These are phyloP conservation scores for Pichia inconspicua DNA, from an alignment of 1,139 yeast genomes.

Conservation along the genomic window DNA sequence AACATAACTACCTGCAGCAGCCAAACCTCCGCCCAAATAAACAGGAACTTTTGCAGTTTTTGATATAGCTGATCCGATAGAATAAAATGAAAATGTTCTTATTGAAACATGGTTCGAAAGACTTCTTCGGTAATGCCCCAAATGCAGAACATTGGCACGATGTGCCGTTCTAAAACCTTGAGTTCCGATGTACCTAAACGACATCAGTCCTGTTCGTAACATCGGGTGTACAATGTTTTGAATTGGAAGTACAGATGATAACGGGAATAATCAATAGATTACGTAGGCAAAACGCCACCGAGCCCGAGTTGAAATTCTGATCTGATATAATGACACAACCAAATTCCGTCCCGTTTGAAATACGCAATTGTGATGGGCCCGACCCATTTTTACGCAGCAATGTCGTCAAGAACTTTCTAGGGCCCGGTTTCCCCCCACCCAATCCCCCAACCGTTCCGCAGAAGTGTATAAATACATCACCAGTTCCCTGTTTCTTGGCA, in stretches of 20 bases:
- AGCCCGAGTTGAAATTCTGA: background rate
- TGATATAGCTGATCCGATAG: constrained; percentile 46
- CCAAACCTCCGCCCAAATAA: constrained; percentile 81
- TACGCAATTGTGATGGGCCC: too few relatives aligned
- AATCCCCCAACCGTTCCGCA: background rate
- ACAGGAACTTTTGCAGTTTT: constrained; percentile 63
- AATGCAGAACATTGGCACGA: constrained; percentile 6
- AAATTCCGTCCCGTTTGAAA: too few relatives aligned
- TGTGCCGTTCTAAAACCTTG: constrained; percentile 1
- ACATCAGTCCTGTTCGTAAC: background rate
- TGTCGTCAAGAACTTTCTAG: background rate
- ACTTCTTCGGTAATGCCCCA: constrained; percentile 3
- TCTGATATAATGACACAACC: too few relatives aligned
- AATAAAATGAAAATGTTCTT: constrained; percentile 29
- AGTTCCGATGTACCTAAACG: constrained; percentile 7
- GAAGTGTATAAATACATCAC: background rate
- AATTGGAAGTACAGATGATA: too few relatives aligned
- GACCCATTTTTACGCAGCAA: too few relatives aligned
- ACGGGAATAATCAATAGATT: background rate
- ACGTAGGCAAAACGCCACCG: background rate
- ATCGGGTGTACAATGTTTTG: background rate
- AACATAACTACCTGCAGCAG: constrained; percentile 90
- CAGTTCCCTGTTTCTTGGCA: background rate
- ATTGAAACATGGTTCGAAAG: constrained; percentile 4
- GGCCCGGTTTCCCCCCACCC: background rate